Conservation (phyloP, 352 stramenopile genomes). For the Elongisporangium prolatum region DNA sequence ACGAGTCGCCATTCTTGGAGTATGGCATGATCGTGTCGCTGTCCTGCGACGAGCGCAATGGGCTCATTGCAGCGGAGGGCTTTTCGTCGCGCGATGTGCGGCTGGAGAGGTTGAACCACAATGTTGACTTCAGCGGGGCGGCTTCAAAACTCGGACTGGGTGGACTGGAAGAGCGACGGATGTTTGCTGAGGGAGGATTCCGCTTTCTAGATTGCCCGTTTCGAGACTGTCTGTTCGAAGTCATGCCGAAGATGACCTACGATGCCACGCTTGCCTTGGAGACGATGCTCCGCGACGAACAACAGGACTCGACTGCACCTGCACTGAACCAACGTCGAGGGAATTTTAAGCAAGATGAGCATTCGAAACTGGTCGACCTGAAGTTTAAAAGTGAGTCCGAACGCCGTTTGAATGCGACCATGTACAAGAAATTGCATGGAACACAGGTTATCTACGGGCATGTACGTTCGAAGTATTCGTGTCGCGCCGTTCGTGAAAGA, state of each 20-base stretch:
- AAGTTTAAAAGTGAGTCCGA: conserved; percentile 72
- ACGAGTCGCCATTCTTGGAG: conserved; percentile 50
- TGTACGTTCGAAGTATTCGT: conserved; percentile 12
- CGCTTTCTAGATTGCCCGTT: conserved; percentile 45
- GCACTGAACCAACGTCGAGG: conserved; percentile 2
- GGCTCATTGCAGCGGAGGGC: conserved; percentile 48
- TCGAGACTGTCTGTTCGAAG: conserved; percentile 65
- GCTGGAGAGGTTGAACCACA: conserved; percentile 44
- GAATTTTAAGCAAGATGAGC: conserved; percentile 9
- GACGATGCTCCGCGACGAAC: conserved; percentile 7
- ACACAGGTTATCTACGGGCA: conserved; percentile 64
- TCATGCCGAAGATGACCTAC: conserved; percentile 74
- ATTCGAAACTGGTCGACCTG: conserved; percentile 37
- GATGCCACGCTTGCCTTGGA: conserved; percentile 49
- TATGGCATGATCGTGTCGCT: conserved; percentile 69
- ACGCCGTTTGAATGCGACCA: conserved; percentile 55
- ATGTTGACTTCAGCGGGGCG: conserved; percentile 7
- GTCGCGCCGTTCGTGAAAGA: neutral
- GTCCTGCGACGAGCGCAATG: conserved; percentile 50
- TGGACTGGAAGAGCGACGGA: conserved; percentile 31
- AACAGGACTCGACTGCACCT: neutral
- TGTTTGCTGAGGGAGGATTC: conserved; percentile 30
- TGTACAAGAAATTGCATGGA: conserved; percentile 64
- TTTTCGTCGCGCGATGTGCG: conserved; percentile 54
- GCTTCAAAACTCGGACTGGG: conserved; percentile 39